These are phyloP conservation scores for Fusarium clavum DNA, from an alignment of 2,329 filamentous ascomycete species.

Conservation along the genomic window DNA sequence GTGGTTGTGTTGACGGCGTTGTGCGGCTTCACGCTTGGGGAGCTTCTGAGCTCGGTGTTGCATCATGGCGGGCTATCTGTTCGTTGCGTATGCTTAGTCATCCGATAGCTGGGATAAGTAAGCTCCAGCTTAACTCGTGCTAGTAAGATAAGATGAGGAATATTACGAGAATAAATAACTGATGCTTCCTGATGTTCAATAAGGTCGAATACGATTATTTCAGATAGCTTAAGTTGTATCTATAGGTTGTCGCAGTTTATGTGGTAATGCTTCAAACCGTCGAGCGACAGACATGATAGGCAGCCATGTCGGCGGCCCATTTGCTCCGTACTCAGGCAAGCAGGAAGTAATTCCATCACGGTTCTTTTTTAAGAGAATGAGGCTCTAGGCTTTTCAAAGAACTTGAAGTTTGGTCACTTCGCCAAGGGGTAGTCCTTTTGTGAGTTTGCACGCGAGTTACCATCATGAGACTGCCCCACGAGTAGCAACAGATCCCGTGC, in stretches of 20 bases:
- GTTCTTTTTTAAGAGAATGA: too few species aligned
- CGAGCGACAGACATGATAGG: too few species aligned
- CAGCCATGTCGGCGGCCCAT: neutral
- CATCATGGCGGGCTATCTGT: conserved; percentile 47
- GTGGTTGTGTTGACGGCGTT: conserved; percentile 35
- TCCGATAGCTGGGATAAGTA: conserved; percentile 16
- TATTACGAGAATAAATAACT: neutral
- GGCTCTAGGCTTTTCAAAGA: too few species aligned
- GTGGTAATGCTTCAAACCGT: too few species aligned
- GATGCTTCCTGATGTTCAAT: neutral
- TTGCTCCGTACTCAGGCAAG: fast-evolving
- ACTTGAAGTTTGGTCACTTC: fast-evolving
- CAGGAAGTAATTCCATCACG: fast-evolving
- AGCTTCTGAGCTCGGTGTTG: conserved; percentile 38
- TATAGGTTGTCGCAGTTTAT: too few species aligned
- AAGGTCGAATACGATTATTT: too few species aligned
- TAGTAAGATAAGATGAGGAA: neutral
- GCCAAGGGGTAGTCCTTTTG: neutral
- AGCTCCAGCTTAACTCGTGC: neutral
- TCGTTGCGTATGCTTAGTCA: conserved; percentile 46
- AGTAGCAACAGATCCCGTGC: conserved; percentile 32
- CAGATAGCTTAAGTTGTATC: too few species aligned
- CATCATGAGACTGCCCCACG: conserved; percentile 26
- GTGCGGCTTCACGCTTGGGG: conserved; percentile 43
- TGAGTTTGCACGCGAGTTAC: conserved; percentile 5